Conservation (phyloP, 495 filamentous ascomycete genomes). For the Penicillium tannophilum region DNA sequence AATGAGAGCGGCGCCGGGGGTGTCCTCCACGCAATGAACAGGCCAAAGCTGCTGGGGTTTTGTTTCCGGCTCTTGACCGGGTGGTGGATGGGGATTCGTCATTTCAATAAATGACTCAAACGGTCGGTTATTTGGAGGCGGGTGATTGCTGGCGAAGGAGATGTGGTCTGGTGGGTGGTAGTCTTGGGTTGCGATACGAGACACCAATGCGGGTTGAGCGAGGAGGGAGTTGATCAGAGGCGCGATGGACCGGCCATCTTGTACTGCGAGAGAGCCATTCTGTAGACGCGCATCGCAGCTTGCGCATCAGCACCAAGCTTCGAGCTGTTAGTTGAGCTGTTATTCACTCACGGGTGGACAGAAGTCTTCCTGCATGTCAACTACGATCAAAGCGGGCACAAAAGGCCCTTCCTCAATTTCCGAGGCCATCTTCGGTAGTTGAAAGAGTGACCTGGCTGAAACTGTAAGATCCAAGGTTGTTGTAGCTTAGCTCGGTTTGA, state of each 20-base stretch:
- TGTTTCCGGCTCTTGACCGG: slow-evolving; percentile 58
- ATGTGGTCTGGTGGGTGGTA: slow-evolving; percentile 84
- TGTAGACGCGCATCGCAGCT: slow-evolving; percentile 31
- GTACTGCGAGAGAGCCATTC: slow-evolving; percentile 82
- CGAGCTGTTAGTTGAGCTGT: slow-evolving; percentile 9
- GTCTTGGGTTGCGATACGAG: slow-evolving; percentile 84
- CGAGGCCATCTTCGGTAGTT: slow-evolving; percentile 11
- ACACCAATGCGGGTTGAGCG: slow-evolving; percentile 61
- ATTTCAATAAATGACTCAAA: slow-evolving; percentile 66
- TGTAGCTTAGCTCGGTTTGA: not conserved
- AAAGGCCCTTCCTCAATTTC: slow-evolving; percentile 9
- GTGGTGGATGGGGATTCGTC: slow-evolving; percentile 57
- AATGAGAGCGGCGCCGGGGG: slow-evolving; percentile 71
- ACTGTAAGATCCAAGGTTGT: not conserved
- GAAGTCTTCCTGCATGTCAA: slow-evolving; percentile 97
- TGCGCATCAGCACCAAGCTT: slow-evolving; percentile 18
- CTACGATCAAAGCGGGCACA: slow-evolving; percentile 63
- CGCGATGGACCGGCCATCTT: slow-evolving; percentile 67
- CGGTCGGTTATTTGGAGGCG: slow-evolving; percentile 61
- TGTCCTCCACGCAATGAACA: slow-evolving; percentile 79
- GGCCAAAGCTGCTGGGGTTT: slow-evolving; percentile 82
- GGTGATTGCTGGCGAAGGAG: slow-evolving; percentile 86
- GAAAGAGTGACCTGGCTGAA: not conserved
- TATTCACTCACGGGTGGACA: slow-evolving; percentile 70
- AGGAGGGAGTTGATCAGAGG: slow-evolving; percentile 77